These are phyloP conservation scores for Tritrichomonas musculus DNA, from an alignment of 208 protist genomes.

Conservation along the genomic window DNA sequence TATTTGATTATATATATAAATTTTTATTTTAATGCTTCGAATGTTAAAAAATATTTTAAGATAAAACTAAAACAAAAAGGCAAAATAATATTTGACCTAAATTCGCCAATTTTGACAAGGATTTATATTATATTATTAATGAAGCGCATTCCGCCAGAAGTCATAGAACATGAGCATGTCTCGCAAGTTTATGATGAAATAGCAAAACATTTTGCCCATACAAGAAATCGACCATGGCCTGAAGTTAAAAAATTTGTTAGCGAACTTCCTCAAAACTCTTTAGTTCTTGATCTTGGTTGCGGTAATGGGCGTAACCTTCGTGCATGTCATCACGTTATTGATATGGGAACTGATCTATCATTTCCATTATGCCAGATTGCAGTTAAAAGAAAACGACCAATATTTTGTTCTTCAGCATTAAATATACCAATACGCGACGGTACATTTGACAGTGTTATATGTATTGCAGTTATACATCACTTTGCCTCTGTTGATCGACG, in stretches of 20 bases:
- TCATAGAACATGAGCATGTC: not conserved
- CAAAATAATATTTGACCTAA: not conserved
- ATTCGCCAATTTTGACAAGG: no score
- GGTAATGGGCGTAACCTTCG: not conserved
- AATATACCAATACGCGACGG: not conserved
- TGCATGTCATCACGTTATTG: no score
- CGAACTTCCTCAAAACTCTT: not conserved
- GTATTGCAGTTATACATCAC: slow-evolving; percentile 3
- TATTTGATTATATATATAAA: not conserved
- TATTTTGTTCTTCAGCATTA: not conserved
- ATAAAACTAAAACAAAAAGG: not conserved
- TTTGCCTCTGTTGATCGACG: not conserved
- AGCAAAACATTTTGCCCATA: not conserved
- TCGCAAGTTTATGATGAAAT: not conserved
- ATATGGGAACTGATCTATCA: not conserved
- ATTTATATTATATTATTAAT: no score
- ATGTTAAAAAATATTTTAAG: not conserved
- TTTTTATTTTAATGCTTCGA: not conserved
- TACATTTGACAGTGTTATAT: not conserved
- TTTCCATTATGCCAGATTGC: not conserved
- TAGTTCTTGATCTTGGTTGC: not conserved
- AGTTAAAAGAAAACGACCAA: not conserved
- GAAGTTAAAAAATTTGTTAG: not conserved
- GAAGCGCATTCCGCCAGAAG: not conserved
- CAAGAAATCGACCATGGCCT: not conserved